phyloP scores from a whole-genome alignment of 352 stramenopile species.

The Pythium monospermum region DNA sequence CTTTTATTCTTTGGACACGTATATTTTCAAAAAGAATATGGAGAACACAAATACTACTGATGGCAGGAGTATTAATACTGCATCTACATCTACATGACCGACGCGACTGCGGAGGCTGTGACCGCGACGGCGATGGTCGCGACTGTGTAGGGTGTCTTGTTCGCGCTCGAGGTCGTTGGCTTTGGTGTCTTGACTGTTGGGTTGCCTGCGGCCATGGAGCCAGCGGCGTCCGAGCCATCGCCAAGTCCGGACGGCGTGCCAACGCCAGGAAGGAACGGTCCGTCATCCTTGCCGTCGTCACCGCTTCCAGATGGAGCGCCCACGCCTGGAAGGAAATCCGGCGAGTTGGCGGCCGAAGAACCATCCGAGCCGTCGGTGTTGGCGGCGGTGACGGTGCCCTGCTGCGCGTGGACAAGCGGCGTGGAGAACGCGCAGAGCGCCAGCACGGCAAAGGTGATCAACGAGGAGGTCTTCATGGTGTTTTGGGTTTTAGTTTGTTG shows the following conservation, averaged over 20 bases:
- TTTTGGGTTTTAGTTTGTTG: too few relatives aligned
- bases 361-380: not conserved
- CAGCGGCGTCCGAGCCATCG: not conserved
- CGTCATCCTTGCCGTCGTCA: slow-evolving; percentile 2
- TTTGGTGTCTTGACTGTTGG: slow-evolving; percentile 1
- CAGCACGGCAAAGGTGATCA: slow-evolving; percentile 4
- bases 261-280: slow-evolving; percentile 1
- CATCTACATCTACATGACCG: slow-evolving; percentile 4
- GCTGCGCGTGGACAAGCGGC: not conserved
- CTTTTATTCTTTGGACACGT: too few relatives aligned
- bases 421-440: slow-evolving; percentile 1
- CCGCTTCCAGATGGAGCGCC: slow-evolving; percentile 7
- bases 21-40: too few relatives aligned
- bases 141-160: too few relatives aligned
- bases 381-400: not conserved
- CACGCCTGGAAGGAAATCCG: slow-evolving; percentile 20
- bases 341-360: not conserved
- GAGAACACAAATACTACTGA: not conserved
- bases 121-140: slow-evolving; percentile 3
- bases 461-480: slow-evolving; percentile 20
- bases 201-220: slow-evolving; percentile 1
- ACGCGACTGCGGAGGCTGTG: not conserved
- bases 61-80: not conserved
- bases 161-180: not conserved
- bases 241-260: not conserved